Base-by-base conservation (phyloP, 2,329 filamentous ascomycete genomes). In the Trichoderma polysporum region DNA sequence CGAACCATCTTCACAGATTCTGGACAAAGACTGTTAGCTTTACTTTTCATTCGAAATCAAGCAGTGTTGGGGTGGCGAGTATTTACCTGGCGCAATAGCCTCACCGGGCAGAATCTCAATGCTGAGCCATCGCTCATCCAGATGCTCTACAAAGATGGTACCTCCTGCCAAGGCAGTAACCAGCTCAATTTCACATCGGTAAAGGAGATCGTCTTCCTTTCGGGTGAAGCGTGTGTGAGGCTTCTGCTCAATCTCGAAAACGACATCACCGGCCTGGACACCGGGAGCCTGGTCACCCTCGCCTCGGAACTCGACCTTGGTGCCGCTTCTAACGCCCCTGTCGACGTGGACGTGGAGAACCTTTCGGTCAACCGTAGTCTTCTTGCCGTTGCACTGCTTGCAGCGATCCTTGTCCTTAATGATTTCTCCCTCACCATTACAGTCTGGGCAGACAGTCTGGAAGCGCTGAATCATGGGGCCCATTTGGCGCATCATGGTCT, bases 401-500 rank as follows among this genome's bases (percentile, higher is more conserved):
- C 95, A 99, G 76, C 93, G 91, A 79, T 99, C 95, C 85, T 96
- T 96, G 73, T 98, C 94, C 77, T 92, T 93, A 79, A 99, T 94
- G 71, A 91, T 93, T 84, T 99, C 95, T 69, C 95, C 94, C 81
- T 99, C 95, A 70, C 96, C 96, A 74, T 95, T 94, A 79, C 95
- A 99, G 82, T 99, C 96, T 31, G 94, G 92, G 87, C 95, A 99
- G 74, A 97, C 94, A 33, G 94, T 98, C 86, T 99, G 95, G 89
- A 99, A 99, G 67, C 95, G 92, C 84, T 99, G 96, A 74, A 99
- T 98, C 95, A 99, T 99, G 68, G 95, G 95, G 60, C 95, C 95
- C 94, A 99, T 98, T 83, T 99, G 95, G 78, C 96, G 91, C 95
- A 99, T 97, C 94, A 99, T 98, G 47, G 92, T 97, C 91, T 98